Conservation (phyloP, 1,284 basidiomycete species). For the Irpex sp. region DNA sequence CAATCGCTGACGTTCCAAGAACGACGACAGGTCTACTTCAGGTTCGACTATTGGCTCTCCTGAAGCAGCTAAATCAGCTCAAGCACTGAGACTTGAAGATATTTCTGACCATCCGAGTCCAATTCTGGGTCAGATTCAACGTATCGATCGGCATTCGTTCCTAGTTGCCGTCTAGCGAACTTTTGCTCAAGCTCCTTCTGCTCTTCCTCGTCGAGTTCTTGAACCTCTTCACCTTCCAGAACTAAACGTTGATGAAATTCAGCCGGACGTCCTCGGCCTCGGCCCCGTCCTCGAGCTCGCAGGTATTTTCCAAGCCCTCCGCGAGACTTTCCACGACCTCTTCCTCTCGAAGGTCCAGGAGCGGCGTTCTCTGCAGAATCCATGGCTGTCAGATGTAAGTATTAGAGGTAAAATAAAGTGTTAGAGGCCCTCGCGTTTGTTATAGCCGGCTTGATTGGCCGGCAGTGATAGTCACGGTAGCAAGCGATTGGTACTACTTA, state of each 20-base stretch:
- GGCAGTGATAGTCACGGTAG: too few relatives aligned
- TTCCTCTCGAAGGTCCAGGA: constrained; percentile 21
- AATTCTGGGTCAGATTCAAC: constrained; percentile 61
- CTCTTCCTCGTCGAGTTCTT: constrained; percentile 39
- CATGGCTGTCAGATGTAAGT: neutral
- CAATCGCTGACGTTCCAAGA: constrained; percentile 59
- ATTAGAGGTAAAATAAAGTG: too few relatives aligned
- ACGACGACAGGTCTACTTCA: constrained; percentile 66
- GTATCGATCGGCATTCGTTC: constrained; percentile 70
- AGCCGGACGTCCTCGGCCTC: constrained; percentile 56
- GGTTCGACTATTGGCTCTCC: constrained; percentile 67
- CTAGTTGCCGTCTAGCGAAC: constrained; percentile 55
- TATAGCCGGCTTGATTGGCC: too few relatives aligned
- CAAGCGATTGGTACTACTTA: too few relatives aligned
- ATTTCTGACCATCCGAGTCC: constrained; percentile 58
- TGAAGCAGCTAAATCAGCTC: constrained; percentile 22
- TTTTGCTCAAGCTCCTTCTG: constrained; percentile 44
- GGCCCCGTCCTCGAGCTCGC: constrained; percentile 59
- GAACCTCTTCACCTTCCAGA: constrained; percentile 52
- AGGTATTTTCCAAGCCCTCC: constrained; percentile 73
- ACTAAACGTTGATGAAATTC: constrained; percentile 56
- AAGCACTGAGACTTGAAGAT: neutral
- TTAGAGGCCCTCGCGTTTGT: too few relatives aligned
- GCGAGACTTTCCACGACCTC: constrained; percentile 54
- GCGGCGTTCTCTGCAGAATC: neutral